A percentile compares a stretch with the other conserved stretches of the same genome.
Evolutionary conservation across 108 stramenopile genomes (phyloP).

Genomic region (Nitzschia palea): DNA sequence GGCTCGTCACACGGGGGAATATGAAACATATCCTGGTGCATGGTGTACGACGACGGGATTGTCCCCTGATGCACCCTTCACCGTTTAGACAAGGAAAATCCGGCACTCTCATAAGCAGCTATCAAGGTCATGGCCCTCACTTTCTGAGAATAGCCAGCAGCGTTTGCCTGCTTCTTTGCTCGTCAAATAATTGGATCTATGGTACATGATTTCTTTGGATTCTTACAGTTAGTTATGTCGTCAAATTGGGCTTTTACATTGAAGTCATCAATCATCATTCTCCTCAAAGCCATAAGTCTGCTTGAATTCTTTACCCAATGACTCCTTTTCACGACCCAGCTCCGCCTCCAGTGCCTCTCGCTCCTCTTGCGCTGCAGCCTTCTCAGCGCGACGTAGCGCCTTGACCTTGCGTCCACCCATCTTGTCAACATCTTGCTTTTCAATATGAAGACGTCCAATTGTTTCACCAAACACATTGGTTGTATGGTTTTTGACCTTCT

Average conservation of each 20-base stretch:
- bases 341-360: conserved; percentile 73
- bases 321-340: conserved; percentile 63
- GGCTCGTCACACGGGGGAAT: conserved; percentile 85
- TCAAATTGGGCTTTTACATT: not conserved
- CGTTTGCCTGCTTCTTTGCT: too few relatives aligned
- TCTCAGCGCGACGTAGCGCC: conserved; percentile 84
- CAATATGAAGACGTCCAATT: conserved; percentile 94
- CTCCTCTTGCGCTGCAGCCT: conserved; percentile 71
- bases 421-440: conserved; percentile 92
- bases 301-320: conserved; percentile 68
- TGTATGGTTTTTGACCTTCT: conserved; percentile 92
- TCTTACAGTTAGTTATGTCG: not conserved
- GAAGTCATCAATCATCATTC: conserved; percentile 25
- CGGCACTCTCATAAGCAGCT: too few relatives aligned
- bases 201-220: too few relatives aligned
- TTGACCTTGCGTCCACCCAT: conserved; percentile 83
- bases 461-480: conserved; percentile 96
- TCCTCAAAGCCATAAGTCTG: conserved; percentile 73
- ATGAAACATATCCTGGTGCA: conserved; percentile 73
- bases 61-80: conserved; percentile 59
- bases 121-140: too few relatives aligned
- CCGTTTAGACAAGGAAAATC: too few relatives aligned
- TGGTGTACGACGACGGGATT: conserved; percentile 72
- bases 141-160: too few relatives aligned
- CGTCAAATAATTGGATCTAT: not conserved